phyloP scores from a whole-genome alignment of 768 basidiomycete species.

The Auriscalpium orientale region DNA sequence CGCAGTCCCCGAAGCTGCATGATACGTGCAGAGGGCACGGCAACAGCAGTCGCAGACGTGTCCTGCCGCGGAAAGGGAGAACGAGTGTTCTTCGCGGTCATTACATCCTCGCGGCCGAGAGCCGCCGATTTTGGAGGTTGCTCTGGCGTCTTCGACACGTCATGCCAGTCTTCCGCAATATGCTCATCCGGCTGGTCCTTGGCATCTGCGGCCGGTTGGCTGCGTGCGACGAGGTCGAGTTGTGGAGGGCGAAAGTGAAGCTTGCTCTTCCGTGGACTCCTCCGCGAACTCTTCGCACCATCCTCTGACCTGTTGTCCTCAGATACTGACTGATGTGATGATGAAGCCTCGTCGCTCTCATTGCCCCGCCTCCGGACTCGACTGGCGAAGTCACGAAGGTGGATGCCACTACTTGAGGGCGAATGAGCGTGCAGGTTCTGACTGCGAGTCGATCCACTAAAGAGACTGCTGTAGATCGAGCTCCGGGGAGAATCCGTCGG shows the following conservation, averaged over 20 bases:
- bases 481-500: slow-evolving; percentile 21
- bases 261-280: neutral
- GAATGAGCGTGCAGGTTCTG: slow-evolving; percentile 26
- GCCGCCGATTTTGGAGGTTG: too few species aligned
- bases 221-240: slow-evolving; percentile 6
- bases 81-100: neutral
- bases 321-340: slow-evolving; percentile 25
- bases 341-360: slow-evolving; percentile 42
- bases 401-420: slow-evolving; percentile 36
- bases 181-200: neutral
- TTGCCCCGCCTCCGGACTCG: slow-evolving; percentile 23
- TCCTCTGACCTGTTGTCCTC: slow-evolving; percentile 10
- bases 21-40: neutral
- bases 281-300: neutral
- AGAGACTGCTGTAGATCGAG: slow-evolving; percentile 30
- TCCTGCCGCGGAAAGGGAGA: neutral
- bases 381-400: slow-evolving; percentile 30
- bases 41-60: neutral
- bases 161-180: neutral
- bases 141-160: neutral
- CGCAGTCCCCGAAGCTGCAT: slow-evolving; percentile 18
- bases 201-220: neutral
- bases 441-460: slow-evolving; percentile 26
- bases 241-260: slow-evolving; percentile 10
- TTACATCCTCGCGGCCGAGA: neutral